These are phyloP conservation scores for Phytophthora pseudosyringae DNA, from an alignment of 352 stramenopile species.

Conservation along the genomic window DNA sequence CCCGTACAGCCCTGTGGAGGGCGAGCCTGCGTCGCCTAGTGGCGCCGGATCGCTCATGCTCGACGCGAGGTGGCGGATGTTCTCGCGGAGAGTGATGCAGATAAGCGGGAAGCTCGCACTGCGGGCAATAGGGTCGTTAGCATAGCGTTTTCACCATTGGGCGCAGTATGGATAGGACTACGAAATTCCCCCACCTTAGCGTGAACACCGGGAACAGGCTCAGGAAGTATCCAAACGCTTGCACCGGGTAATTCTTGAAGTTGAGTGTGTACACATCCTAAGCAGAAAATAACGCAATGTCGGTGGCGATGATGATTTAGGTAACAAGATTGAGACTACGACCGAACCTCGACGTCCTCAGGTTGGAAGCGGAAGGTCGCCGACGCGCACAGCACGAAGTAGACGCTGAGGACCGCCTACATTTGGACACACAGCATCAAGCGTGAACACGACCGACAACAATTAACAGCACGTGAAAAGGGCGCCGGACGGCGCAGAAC, in stretches of 20 bases:
- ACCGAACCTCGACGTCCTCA: constrained; percentile 76
- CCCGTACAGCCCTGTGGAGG: constrained; percentile 33
- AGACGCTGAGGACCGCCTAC: constrained; percentile 80
- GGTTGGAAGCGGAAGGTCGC: constrained; percentile 84
- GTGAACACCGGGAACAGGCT: constrained; percentile 90
- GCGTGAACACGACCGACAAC: constrained; percentile 10
- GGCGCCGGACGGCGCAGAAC: constrained; percentile 10
- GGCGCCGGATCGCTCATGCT: constrained; percentile 40
- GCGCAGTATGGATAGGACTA: constrained; percentile 8
- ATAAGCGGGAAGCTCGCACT: constrained; percentile 89
- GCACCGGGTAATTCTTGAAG: constrained; percentile 83
- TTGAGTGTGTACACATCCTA: constrained; percentile 92
- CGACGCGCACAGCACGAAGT: constrained; percentile 79
- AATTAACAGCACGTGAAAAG: constrained; percentile 9
- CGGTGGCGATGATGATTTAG: constrained; percentile 5
- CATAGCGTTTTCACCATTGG: constrained; percentile 8
- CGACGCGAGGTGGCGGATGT: constrained; percentile 74
- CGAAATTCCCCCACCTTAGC: constrained; percentile 55
- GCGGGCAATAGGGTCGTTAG: constrained; percentile 15
- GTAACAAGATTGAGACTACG: constrained; percentile 19
- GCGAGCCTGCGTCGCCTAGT: constrained; percentile 22
- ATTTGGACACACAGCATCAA: constrained; percentile 8
- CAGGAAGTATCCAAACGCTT: constrained; percentile 86
- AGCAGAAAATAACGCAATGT: constrained; percentile 20
- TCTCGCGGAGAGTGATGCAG: constrained; percentile 87